Percentiles rank a stretch among this genome's conserved stretches.
phyloP scores from a whole-genome alignment of 1,139 yeast species.

The Tardiomyces digboiensis region DNA sequence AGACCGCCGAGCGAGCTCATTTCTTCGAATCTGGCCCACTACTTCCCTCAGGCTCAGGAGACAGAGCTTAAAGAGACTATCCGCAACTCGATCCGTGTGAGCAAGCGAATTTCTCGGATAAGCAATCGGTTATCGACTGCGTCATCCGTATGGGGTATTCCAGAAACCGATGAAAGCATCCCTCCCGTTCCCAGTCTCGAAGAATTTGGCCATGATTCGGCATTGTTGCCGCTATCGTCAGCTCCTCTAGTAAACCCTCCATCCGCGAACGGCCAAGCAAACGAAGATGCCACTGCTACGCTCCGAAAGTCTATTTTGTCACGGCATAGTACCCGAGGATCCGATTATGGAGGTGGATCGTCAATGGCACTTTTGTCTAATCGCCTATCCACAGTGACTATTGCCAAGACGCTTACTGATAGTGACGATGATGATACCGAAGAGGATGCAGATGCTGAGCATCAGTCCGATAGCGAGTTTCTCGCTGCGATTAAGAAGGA shows the following conservation, averaged over 20 bases:
- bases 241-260: too few relatives aligned
- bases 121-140: conserved; percentile 24
- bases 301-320: not conserved
- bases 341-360: not conserved
- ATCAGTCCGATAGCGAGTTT: not conserved
- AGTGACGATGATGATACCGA: conserved; percentile 16
- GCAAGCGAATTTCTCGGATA: conserved; percentile 37
- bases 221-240: too few relatives aligned
- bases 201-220: conserved; percentile 20
- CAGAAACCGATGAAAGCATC: conserved; percentile 20
- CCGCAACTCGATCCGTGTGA: conserved; percentile 71
- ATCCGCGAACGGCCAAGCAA: too few relatives aligned
- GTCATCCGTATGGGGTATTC: conserved; percentile 14
- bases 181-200: conserved; percentile 47
- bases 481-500: not conserved
- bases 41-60: conserved; percentile 79
- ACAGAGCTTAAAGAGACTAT: conserved; percentile 70
- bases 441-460: conserved; percentile 11
- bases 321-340: not conserved
- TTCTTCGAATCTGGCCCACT: conserved; percentile 81
- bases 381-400: conserved; percentile 20
- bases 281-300: not conserved
- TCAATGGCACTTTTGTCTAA: conserved; percentile 10
- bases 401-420: conserved; percentile 22
- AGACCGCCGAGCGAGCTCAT: conserved; percentile 92